These are phyloP conservation scores for Suillus hirtellus DNA, from an alignment of 768 basidiomycete species.

Conservation along the genomic window DNA sequence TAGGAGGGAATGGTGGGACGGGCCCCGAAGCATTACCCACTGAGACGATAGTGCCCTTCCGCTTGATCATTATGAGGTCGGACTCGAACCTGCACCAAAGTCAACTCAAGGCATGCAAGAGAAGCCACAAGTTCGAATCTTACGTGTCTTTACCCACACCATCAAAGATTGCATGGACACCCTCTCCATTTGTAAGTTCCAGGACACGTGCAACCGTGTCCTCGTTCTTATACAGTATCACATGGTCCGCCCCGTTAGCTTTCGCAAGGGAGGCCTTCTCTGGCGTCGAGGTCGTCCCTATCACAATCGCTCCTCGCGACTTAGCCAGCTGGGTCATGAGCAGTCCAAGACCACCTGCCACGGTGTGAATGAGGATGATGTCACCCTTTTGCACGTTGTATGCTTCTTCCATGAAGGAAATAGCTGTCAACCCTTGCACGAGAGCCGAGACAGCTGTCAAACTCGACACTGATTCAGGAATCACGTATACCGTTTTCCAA, in stretches of 20 bases:
- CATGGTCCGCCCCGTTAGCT: conserved; percentile 80
- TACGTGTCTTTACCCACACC: conserved; percentile 97
- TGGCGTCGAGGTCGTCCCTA: conserved; percentile 86
- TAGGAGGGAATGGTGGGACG: conserved; percentile 71
- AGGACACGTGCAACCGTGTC: conserved; percentile 72
- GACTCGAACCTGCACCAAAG: conserved; percentile 58
- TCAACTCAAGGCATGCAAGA: conserved; percentile 7
- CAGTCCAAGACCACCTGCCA: conserved; percentile 87
- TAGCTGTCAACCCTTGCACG: conserved; percentile 77
- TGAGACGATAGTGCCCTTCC: conserved; percentile 89
- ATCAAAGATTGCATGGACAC: conserved; percentile 87
- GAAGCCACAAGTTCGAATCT: conserved; percentile 29
- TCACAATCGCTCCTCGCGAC: conserved; percentile 79
- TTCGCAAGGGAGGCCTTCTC: conserved; percentile 85
- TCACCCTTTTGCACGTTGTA: conserved; percentile 83
- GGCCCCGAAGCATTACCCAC: conserved; percentile 92
- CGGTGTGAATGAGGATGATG: conserved; percentile 81
- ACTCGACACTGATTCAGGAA: conserved; percentile 64
- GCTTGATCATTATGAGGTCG: conserved; percentile 76
- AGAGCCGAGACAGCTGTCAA: conserved; percentile 64
- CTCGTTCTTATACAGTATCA: conserved; percentile 78
- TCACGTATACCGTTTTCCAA: conserved; percentile 59
- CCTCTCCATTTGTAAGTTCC: conserved; percentile 75
- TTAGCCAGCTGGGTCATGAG: conserved; percentile 69
- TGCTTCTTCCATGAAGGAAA: conserved; percentile 80